Base-by-base conservation (phyloP, 2,329 filamentous ascomycete genomes). In the Neofusicoccum ribis region DNA sequence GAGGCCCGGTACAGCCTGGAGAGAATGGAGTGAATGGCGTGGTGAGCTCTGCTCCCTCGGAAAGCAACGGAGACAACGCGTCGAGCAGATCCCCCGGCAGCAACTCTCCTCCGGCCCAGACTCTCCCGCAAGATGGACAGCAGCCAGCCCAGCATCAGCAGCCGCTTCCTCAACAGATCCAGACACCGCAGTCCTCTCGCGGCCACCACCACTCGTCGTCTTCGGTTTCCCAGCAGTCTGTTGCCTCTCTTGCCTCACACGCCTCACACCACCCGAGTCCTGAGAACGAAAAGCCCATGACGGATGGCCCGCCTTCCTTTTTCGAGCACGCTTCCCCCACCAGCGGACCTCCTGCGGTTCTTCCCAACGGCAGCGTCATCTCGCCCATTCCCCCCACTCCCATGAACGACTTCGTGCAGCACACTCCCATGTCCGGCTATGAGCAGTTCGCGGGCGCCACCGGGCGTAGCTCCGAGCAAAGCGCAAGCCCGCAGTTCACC, bases 381-480 rank as follows among this genome's bases (percentile, higher is more conserved):
- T 80, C 78, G 7, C 78, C 79, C 27, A 67, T 78, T 11, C 71
- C 76, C 3, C 71, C 76, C 3, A 77, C 77, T 0, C 75, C 78
- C 27, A 60, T 56, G 47, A 78, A 76, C 52, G 76, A 76, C 9
- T 82, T 80, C 69, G 70, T 80, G 44, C 76, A 80, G 34, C 76
- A 77, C 11, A 81, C 81, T 20, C 79, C 80, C 12, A 76, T 82
- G 69, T 79, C 80, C 20, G 79, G 79, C 14, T 83, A 80, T 66
- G 78, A 81, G 20, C 80, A 83, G 37, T 81, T 83, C 65, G 72
- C 76, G 37, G 68, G 75, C 54, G 75, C 74, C 27, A 71, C 73
- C 41, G 76, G 75, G 15, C 79, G 81, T 37, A 73, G 75, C 27
- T 77, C 80, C 1, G 80, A 83, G 8, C 73, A 73, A 14, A 76